Conservation (phyloP, 495 filamentous ascomycete species). For the Hypoxylon lenormandii region DNA sequence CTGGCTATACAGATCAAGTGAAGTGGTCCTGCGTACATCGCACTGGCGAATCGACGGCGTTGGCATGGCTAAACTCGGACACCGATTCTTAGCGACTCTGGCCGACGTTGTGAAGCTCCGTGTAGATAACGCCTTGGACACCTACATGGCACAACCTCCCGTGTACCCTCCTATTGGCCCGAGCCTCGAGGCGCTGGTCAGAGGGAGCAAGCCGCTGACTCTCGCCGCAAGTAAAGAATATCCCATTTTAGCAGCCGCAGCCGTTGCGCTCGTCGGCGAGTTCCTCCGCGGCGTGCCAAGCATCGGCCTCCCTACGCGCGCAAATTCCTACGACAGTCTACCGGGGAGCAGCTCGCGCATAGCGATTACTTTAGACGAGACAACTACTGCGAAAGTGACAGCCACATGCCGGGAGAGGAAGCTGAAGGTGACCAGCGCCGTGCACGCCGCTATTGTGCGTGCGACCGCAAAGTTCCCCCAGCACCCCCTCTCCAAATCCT, state of each 20-base stretch:
- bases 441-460: conserved; percentile 41
- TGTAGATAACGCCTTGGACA: background rate
- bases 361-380: background rate
- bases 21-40: conserved; percentile 37
- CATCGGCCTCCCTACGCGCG: conserved; percentile 24
- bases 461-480: conserved; percentile 31
- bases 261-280: conserved; percentile 8
- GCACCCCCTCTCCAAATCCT: conserved; percentile 11
- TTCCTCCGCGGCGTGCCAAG: conserved; percentile 9
- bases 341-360: background rate
- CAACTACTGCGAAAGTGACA: conserved; percentile 6
- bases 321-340: background rate
- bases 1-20: conserved; percentile 34
- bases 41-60: conserved; percentile 51
- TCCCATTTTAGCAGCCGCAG: background rate
- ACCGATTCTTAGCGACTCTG: conserved; percentile 36
- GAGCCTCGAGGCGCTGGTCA: conserved; percentile 13
- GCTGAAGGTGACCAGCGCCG: conserved; percentile 30
- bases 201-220: background rate
- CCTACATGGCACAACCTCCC: background rate
- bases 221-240: background rate
- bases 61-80: conserved; percentile 35
- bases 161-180: background rate
- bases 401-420: conserved; percentile 19
- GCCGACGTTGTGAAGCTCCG: background rate